phyloP scores from a whole-genome alignment of 2,329 filamentous ascomycete species.

The Chaetomium strumarium region DNA sequence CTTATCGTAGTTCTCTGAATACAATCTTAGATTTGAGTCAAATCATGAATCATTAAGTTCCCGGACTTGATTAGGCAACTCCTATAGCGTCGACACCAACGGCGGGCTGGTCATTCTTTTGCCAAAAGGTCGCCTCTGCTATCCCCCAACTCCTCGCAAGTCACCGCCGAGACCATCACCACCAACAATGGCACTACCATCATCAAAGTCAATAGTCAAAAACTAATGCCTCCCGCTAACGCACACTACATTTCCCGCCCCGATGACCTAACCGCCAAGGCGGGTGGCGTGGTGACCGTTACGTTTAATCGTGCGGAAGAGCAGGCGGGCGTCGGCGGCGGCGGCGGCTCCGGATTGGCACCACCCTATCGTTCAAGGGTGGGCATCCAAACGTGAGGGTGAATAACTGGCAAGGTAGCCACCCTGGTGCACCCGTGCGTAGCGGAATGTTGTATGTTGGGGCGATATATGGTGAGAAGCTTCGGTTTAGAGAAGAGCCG shows the following conservation, averaged over 20 bases:
- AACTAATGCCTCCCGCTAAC: slow-evolving; percentile 21
- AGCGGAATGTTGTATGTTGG: slow-evolving; percentile 25
- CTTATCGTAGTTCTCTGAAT: no score
- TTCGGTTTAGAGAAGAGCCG: slow-evolving; percentile 20
- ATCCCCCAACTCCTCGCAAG: slow-evolving; percentile 28
- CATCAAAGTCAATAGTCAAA: slow-evolving; percentile 23
- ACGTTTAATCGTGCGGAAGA: slow-evolving; percentile 41
- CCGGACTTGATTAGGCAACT: no score
- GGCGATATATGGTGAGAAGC: background rate
- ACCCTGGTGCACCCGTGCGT: slow-evolving; percentile 30
- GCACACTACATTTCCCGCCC: slow-evolving; percentile 23
- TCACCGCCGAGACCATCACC: slow-evolving; percentile 21
- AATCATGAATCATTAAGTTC: no score
- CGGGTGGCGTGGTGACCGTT: slow-evolving; percentile 44
- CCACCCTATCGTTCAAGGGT: slow-evolving; percentile 51
- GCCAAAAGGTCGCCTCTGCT: no score
- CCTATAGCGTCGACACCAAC: slow-evolving; percentile 24
- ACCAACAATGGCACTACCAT: slow-evolving; percentile 5
- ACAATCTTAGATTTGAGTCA: no score
- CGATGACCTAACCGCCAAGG: slow-evolving; percentile 31
- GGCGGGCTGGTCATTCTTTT: slow-evolving; percentile 24
- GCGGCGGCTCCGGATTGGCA: slow-evolving; percentile 49
- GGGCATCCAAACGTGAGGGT: slow-evolving; percentile 43
- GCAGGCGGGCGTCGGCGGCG: slow-evolving; percentile 35
- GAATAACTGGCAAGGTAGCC: slow-evolving; percentile 28